These are phyloP conservation scores for Sclerotiophoma versabilis DNA, from an alignment of 2,329 filamentous ascomycete species.

Conservation along the genomic window DNA sequence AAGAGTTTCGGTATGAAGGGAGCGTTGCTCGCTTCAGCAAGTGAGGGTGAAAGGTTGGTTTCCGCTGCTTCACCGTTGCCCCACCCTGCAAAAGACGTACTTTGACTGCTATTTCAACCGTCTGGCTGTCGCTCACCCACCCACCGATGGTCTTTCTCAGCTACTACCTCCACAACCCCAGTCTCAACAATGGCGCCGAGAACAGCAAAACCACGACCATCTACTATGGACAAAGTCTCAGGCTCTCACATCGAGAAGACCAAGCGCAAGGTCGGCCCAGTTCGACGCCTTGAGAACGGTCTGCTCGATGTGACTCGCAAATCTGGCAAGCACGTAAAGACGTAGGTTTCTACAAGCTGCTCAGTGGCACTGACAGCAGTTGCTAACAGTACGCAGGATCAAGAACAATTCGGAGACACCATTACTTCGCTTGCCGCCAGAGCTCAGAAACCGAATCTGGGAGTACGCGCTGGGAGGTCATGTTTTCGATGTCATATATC, in stretches of 20 bases:
- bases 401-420: slow-evolving; percentile 1
- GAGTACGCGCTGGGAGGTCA: slow-evolving; percentile 6
- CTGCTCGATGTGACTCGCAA: slow-evolving; percentile 7
- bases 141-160: too few species aligned
- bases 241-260: not conserved
- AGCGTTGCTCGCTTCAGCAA: not conserved
- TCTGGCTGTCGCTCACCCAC: too few species aligned
- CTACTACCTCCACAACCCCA: too few species aligned
- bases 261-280: not conserved
- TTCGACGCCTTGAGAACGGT: not conserved
- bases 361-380: not conserved
- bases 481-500: not conserved
- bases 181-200: not conserved
- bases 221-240: not conserved
- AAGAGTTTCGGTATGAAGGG: slow-evolving; percentile 1
- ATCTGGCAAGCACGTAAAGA: not conserved
- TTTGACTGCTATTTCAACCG: too few species aligned
- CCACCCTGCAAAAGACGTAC: too few species aligned
- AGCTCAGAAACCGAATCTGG: slow-evolving; percentile 14
- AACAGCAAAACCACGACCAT: not conserved
- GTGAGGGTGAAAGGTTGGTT: not conserved
- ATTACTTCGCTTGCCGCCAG: slow-evolving; percentile 12
- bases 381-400: not conserved
- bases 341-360: not conserved
- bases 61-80: too few species aligned